Evolutionary conservation across 192 early-diverging fungal species (phyloP), one percentile per base, ranked within the genome.

Genomic region (Coemansia sp.): DNA sequence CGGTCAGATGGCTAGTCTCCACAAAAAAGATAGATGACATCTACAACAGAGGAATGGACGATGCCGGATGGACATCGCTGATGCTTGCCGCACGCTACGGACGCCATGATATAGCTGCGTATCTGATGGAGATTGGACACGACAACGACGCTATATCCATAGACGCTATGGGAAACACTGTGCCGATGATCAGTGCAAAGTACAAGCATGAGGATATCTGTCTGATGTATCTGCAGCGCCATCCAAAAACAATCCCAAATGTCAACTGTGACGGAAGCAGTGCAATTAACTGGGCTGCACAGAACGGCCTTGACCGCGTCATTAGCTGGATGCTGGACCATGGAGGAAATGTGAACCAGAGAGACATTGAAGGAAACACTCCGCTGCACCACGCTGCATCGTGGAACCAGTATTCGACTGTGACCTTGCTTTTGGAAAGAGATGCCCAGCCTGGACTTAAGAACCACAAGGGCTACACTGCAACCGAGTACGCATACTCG

Each of bases 401-500:
- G 32, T 81, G 74, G 74, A 73, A 81, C 61, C 79, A 81, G 64
- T 73, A 64, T 44, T 67, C 66, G 42, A 81, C 79, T 1, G 74
- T 62, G 23, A 48, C 52, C 8, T 42, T 81, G 54, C 64, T 81
- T 15, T 39, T 81, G 49, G 79, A 81, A 26, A 56, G 79, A 16
- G 79, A 76, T 10, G 79, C 74, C 0, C 73, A 81, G 64, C 60
- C 67, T 0, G 43, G 23, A 13, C 49, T 81, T 18, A 81, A 81
- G 37, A 81, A 81, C 60, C 74, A 81, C 67, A 81, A 75, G 43
- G 79, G 79, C n/a, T 81, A 70, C 59, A 81, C 79, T 23, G 79
- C 79, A 10, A 69, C 67, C 16, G 79, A 81, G 43, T 81, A 81
- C 42, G 73, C 74, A 15, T 81, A 81, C 49, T 81, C 79, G 52